phyloP scores from a whole-genome alignment of 2,329 filamentous ascomycete species.

The Fusarium sp. region DNA sequence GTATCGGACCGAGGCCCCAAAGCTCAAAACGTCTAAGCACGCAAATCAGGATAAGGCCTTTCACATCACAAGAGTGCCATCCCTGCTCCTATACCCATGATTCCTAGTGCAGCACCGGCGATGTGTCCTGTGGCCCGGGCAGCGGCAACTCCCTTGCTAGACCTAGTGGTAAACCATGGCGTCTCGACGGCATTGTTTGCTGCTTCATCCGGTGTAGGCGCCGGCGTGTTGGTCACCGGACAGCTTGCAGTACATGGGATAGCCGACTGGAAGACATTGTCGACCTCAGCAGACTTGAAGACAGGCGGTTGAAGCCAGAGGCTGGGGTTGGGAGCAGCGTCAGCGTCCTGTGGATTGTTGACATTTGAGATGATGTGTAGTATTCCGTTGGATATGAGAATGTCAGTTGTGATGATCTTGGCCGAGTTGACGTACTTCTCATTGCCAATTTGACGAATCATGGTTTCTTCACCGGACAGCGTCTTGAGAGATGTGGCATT shows the following conservation, averaged over 20 bases:
- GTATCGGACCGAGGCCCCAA: slow-evolving; percentile 18
- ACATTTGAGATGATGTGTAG: slow-evolving; percentile 69
- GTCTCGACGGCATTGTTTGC: slow-evolving; percentile 40
- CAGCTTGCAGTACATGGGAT: slow-evolving; percentile 60
- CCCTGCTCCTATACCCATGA: slow-evolving; percentile 51
- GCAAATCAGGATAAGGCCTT: not conserved
- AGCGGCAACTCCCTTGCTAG: slow-evolving; percentile 43
- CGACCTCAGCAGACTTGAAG: slow-evolving; percentile 65
- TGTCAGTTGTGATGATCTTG: slow-evolving; percentile 64
- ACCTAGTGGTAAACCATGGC: slow-evolving; percentile 42
- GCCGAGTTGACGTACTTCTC: slow-evolving; percentile 67
- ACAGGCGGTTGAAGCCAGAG: slow-evolving; percentile 61
- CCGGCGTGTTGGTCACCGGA: slow-evolving; percentile 25
- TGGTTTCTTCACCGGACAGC: slow-evolving; percentile 54
- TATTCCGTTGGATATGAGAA: slow-evolving; percentile 69
- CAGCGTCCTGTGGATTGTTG: slow-evolving; percentile 58
- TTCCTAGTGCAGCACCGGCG: slow-evolving; percentile 49
- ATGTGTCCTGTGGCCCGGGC: slow-evolving; percentile 48
- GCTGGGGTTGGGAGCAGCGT: slow-evolving; percentile 55
- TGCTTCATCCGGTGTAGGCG: slow-evolving; percentile 24
- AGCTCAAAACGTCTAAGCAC: slow-evolving; percentile 2
- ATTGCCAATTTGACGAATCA: slow-evolving; percentile 57
- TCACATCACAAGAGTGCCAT: slow-evolving; percentile 45
- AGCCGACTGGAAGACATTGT: slow-evolving; percentile 57
- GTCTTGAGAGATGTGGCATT: slow-evolving; percentile 51